A percentile compares a stretch with the other conserved stretches of the same genome.
Evolutionary conservation across 2,329 filamentous ascomycete species (phyloP).

Genomic region (Fusarium coffeatum): DNA sequence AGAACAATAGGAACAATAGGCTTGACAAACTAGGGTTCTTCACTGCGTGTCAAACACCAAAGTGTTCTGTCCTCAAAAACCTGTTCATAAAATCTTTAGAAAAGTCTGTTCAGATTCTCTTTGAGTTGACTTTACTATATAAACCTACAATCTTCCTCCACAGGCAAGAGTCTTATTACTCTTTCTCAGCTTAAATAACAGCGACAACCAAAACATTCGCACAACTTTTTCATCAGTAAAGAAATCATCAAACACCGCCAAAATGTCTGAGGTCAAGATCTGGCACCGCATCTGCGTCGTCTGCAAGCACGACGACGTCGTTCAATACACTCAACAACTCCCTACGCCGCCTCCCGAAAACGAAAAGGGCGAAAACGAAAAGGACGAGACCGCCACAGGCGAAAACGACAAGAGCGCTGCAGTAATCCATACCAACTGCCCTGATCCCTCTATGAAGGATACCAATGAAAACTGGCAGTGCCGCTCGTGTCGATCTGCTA

Average conservation of each 20-base stretch:
- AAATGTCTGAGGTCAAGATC: conserved; percentile 4
- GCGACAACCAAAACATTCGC: neutral
- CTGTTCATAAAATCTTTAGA: neutral
- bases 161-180: too few species aligned
- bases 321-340: neutral
- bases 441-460: neutral
- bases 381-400: neutral
- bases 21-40: neutral
- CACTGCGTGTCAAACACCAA: neutral
- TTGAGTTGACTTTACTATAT: neutral
- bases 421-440: neutral
- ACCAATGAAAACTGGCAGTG: conserved; percentile 15
- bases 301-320: neutral
- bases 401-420: neutral
- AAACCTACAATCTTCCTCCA: neutral
- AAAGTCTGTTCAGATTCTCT: neutral
- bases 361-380: neutral
- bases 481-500: conserved; percentile 5
- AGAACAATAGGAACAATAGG: neutral
- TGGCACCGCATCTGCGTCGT: conserved; percentile 15
- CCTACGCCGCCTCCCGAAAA: neutral
- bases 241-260: neutral
- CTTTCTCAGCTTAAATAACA: neutral
- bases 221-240: neutral
- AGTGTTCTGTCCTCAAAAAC: neutral